phyloP scores from a whole-genome alignment of 164 flowering plant species.

The Tetrastigma voinierianum region DNA sequence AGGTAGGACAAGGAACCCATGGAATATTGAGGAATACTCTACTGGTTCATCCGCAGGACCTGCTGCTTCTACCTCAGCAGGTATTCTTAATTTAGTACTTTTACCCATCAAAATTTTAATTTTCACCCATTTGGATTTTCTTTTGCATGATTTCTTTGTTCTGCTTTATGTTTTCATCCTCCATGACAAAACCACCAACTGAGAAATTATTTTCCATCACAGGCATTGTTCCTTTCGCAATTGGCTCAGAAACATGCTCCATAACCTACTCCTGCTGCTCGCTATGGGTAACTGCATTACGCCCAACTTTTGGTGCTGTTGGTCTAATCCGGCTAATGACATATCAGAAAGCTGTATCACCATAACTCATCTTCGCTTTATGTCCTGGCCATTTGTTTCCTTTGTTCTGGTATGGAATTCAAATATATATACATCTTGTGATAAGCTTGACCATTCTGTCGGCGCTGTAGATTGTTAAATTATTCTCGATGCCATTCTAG shows the following conservation, averaged over 20 bases:
- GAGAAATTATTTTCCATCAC: not conserved
- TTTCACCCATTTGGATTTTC: too few relatives aligned
- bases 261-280: slow-evolving; percentile 84
- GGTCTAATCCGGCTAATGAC: slow-evolving; percentile 92
- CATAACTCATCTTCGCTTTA: not conserved
- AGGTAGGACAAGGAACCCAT: slow-evolving; percentile 93
- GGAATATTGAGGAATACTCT: slow-evolving; percentile 90
- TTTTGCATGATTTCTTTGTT: too few relatives aligned
- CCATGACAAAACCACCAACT: too few relatives aligned
- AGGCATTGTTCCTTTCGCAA: slow-evolving; percentile 95
- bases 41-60: slow-evolving; percentile 98
- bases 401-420: not conserved
- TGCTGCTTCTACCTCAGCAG: slow-evolving; percentile 89
- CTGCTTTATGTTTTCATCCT: too few relatives aligned
- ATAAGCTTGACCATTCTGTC: too few relatives aligned
- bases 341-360: slow-evolving; percentile 79
- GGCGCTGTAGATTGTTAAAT: too few relatives aligned
- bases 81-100: slow-evolving; percentile 26
- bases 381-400: not conserved
- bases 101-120: too few relatives aligned
- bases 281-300: slow-evolving; percentile 93
- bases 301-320: slow-evolving; percentile 32
- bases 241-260: slow-evolving; percentile 94
- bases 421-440: too few relatives aligned
- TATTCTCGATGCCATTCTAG: too few relatives aligned